Base-by-base conservation (phyloP, 345 rosid genomes). In the Lumnitzera racemosa region DNA sequence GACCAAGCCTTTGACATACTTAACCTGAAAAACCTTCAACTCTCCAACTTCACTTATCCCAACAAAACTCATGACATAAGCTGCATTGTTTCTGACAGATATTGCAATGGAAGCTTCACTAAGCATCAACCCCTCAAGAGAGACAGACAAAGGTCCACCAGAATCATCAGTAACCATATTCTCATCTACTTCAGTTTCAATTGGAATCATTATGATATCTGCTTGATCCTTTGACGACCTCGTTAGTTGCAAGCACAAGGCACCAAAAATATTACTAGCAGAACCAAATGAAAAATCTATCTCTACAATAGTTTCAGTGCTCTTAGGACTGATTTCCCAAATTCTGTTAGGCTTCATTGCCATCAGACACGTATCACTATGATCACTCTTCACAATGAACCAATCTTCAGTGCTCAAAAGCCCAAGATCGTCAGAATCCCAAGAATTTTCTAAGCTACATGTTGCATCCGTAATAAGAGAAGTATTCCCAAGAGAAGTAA, bases 271-370 rank as follows among this genome's bases (percentile, higher is more conserved):
- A 43, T 70, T 72, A 59, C 79, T 84, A 49, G 70, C 74, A 24
- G 83, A 73, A 57, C 76, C 80, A 46, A 69, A 56, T 46, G 81
- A 69, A 61, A 87, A 75, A 51, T 84, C 83, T 15, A 84, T 75
- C 72, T 87, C 88, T 3, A 78, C 61, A 52, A 82, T 63, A 17
- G 69, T 59, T 67, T 70, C 84, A 55, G 70, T 64, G 58, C 51
- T 64, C 27, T 20, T 62, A 50, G 86, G 73, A 52, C 67, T 65
- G 62, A 87, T 69, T 67, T 84, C 85, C 95, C 90, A 84, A 56
- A 48, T 84, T 50, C 64, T 62, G 41, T 57, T 67, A 16, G 83
- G 85, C 66, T 80, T 80, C 70, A 75, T 62, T 59, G 80, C 78
- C 78, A 83, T 61, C 63, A 73, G 31, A 2, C 83, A 78, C 56